Base-by-base conservation (phyloP, 169 alveolate species). In the Plasmodium knowlesi region DNA sequence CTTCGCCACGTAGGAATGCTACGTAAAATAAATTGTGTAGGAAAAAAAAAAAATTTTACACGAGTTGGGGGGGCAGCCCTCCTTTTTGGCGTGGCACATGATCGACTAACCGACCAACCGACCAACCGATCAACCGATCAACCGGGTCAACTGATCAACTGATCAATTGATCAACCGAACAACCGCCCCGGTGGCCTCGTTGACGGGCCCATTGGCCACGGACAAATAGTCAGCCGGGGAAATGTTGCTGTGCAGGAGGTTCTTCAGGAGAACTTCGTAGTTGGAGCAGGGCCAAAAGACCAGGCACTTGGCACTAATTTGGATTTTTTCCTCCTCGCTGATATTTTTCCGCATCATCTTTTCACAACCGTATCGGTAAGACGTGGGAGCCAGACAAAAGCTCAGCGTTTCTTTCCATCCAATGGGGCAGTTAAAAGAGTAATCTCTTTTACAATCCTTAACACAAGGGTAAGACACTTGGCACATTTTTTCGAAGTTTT, bases 251-350 rank as follows among this genome's bases (percentile, higher is more conserved):
- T 91, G 61, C 67, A 91, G 54, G 46, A 91, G 74, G 22, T 82
- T 80, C 74, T 91, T 91, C 74, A 91, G 74, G 25, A 91, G 34
- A 54, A 91, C 76, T 71, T 91, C 95, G 74, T 91, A 91, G 53
- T 91, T 91, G 34, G 91, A 67, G 61, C 95, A 91, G 12, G 95
- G 95, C 95, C 95, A 91, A 30, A 91, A 91, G 54, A 91, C 84
- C 34, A 81, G 76, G 54, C 95, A 91, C 28, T 91, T 91, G 82
- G 70, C 83, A 22, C 95, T 70, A 25, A 91, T 54, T 91, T 91
- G 86, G 9, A 22, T 81, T 72, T 91, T 91, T 91, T 91, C 95
- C 32, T 41, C 14, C 74, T 81, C 83, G 34, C 25, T 91, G 92
- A 91, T 82, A 82, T 91, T 72, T 70, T 80, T 91, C 76, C 34